Percentiles rank a stretch among this genome's conserved stretches.
Evolutionary conservation across 352 stramenopile genomes (phyloP).

Genomic region (Globisporangium mamillatum): DNA sequence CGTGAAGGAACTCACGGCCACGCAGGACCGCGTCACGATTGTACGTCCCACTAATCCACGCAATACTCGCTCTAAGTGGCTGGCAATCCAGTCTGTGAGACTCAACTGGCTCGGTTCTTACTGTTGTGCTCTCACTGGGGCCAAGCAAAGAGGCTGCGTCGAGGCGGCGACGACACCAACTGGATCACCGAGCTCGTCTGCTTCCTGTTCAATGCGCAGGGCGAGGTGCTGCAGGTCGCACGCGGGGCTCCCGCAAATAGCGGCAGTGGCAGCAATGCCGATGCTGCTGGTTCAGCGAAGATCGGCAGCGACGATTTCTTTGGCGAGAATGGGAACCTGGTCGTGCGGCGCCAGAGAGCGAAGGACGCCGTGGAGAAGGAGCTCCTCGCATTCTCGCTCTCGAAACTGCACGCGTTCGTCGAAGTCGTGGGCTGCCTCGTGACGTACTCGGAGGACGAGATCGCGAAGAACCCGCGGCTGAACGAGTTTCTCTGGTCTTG

Average conservation of each 20-base stretch:
- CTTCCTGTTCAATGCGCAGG: conserved; percentile 59
- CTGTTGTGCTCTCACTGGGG: background rate
- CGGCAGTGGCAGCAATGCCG: background rate
- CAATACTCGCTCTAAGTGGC: too few relatives aligned
- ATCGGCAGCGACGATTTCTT: conserved; percentile 19
- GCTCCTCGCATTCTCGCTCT: conserved; percentile 32
- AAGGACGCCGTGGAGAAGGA: conserved; percentile 49
- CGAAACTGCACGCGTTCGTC: conserved; percentile 40
- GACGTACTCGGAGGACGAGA: conserved; percentile 49
- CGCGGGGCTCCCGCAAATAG: conserved; percentile 20
- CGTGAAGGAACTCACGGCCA: conserved; percentile 27
- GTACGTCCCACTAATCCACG: conserved; percentile 17
- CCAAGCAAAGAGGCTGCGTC: conserved; percentile 28
- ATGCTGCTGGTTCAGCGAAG: background rate
- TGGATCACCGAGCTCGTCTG: conserved; percentile 54
- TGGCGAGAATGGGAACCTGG: conserved; percentile 30
- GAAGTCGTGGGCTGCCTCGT: conserved; percentile 47
- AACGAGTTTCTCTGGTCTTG: conserved; percentile 47
- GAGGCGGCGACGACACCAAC: conserved; percentile 26
- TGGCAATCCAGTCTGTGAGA: background rate
- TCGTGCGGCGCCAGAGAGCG: conserved; percentile 27
- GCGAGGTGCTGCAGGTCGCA: conserved; percentile 41
- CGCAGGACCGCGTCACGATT: conserved; percentile 37
- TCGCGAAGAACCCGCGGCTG: conserved; percentile 35
- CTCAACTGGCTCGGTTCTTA: background rate